Conservation (phyloP, 2,329 filamentous ascomycete genomes). For the Trichoderma asperellum region DNA sequence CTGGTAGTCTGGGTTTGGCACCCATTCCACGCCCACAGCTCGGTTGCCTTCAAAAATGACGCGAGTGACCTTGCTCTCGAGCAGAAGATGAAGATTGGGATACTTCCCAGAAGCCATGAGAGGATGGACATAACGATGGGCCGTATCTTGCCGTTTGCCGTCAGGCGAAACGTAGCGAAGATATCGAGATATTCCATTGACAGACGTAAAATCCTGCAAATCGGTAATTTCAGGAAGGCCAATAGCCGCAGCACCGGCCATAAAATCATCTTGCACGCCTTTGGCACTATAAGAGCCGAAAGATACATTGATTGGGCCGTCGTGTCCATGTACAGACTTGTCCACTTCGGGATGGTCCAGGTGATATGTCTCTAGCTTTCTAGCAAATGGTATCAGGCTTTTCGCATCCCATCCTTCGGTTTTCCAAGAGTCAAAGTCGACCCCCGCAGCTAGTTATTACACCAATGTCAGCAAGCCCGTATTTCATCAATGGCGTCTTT, state of each 20-base stretch:
- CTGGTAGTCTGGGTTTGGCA: constrained; percentile 45
- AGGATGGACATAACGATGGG: constrained; percentile 51
- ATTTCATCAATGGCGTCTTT: neutral
- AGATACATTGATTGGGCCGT: constrained; percentile 61
- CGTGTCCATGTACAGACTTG: constrained; percentile 53
- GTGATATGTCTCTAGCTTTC: constrained; percentile 60
- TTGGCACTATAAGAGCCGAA: constrained; percentile 51
- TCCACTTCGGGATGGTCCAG: constrained; percentile 40
- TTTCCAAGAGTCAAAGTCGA: constrained; percentile 43
- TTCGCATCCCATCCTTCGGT: constrained; percentile 41
- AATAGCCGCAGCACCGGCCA: constrained; percentile 52
- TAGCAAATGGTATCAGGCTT: constrained; percentile 40
- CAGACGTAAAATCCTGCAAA: constrained; percentile 53
- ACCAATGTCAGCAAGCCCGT: neutral
- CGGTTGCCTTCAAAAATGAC: constrained; percentile 56
- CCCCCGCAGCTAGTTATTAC: constrained; percentile 33
- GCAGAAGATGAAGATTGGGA: constrained; percentile 63
- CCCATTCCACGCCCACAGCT: constrained; percentile 64
- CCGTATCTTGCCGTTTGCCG: constrained; percentile 62
- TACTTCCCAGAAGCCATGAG: constrained; percentile 44
- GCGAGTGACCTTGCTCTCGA: constrained; percentile 58
- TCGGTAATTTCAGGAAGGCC: constrained; percentile 53
- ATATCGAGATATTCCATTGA: constrained; percentile 40
- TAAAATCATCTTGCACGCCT: constrained; percentile 51
- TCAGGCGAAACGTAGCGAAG: constrained; percentile 49